These are phyloP conservation scores for Wallacemonas rigidus DNA, from an alignment of 208 protist species.

Conservation along the genomic window DNA sequence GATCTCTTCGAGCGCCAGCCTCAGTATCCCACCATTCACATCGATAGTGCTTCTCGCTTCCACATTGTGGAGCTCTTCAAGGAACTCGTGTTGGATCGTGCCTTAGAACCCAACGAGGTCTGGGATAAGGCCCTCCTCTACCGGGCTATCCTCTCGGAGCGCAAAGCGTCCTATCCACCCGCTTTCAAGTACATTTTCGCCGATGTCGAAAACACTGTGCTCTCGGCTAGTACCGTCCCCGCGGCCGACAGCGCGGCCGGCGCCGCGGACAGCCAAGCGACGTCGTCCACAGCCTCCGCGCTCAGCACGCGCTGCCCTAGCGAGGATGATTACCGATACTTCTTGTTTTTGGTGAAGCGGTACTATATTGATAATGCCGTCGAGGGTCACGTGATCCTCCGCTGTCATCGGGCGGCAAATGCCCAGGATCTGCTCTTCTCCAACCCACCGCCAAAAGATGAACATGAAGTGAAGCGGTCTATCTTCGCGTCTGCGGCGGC, in stretches of 20 bases:
- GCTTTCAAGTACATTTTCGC: conserved; percentile 76
- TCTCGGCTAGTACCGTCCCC: conserved; percentile 16
- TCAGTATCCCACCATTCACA: conserved; percentile 83
- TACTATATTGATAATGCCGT: conserved; percentile 88
- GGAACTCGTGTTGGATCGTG: conserved; percentile 71
- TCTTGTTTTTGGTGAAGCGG: conserved; percentile 71
- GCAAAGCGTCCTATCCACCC: conserved; percentile 62
- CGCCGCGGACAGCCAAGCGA: not conserved
- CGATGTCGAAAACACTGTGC: conserved; percentile 40
- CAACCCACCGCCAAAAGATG: conserved; percentile 76
- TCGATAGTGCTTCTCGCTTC: conserved; percentile 61
- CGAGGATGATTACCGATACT: conserved; percentile 69
- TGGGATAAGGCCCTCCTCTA: conserved; percentile 90
- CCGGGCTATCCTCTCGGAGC: conserved; percentile 72
- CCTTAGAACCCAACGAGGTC: conserved; percentile 52
- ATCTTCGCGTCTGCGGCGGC: conserved; percentile 14
- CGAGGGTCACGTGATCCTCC: conserved; percentile 84
- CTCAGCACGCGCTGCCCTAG: conserved; percentile 33
- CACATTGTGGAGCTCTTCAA: conserved; percentile 87
- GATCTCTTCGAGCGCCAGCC: conserved; percentile 87
- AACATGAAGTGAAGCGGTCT: conserved; percentile 55
- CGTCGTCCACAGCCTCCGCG: not conserved
- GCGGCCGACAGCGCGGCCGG: not conserved
- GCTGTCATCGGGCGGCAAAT: conserved; percentile 70
- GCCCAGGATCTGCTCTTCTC: conserved; percentile 71